These are phyloP conservation scores for Polychaeton citri DNA, from an alignment of 2,329 filamentous ascomycete genomes.

Conservation along the genomic window DNA sequence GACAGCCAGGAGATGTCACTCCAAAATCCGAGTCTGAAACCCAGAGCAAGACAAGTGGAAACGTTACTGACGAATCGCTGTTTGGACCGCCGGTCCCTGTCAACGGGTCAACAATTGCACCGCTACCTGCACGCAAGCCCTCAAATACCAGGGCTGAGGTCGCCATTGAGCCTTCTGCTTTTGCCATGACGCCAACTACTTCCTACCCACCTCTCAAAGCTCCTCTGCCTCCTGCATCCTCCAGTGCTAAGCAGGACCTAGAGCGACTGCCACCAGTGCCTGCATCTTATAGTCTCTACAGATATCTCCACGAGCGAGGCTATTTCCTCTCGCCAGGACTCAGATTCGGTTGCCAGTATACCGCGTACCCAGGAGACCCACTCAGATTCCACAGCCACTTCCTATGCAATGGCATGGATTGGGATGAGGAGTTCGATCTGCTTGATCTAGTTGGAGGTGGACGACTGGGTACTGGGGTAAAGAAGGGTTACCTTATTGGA, in stretches of 20 bases:
- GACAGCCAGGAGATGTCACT: constrained; percentile 5
- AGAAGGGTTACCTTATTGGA: constrained; percentile 86
- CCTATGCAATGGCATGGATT: constrained; percentile 68
- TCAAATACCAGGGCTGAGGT: constrained; percentile 5
- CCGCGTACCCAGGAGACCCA: constrained; percentile 89
- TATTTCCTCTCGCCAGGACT: constrained; percentile 88
- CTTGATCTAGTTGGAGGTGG: constrained; percentile 79
- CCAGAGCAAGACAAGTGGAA: neutral
- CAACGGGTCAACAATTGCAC: constrained; percentile 4
- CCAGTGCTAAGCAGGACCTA: neutral
- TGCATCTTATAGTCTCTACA: constrained; percentile 61
- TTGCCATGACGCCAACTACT: constrained; percentile 35
- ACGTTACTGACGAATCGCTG: constrained; percentile 11
- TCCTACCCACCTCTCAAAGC: constrained; percentile 30
- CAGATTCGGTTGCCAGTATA: constrained; percentile 87
- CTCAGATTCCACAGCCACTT: constrained; percentile 94
- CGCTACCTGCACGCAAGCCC: neutral
- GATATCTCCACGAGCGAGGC: constrained; percentile 61
- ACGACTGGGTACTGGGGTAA: constrained; percentile 81
- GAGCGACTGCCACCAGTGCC: constrained; percentile 24
- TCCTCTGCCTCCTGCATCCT: constrained; percentile 15
- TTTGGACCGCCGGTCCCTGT: constrained; percentile 14
- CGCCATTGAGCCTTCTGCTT: constrained; percentile 7
- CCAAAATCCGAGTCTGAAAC: constrained; percentile 3
- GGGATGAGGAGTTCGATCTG: constrained; percentile 75